Evolutionary conservation across 2,329 filamentous ascomycete genomes (phyloP), one percentile per base, ranked within the genome.

Genomic region (Alternaria infectoria): DNA sequence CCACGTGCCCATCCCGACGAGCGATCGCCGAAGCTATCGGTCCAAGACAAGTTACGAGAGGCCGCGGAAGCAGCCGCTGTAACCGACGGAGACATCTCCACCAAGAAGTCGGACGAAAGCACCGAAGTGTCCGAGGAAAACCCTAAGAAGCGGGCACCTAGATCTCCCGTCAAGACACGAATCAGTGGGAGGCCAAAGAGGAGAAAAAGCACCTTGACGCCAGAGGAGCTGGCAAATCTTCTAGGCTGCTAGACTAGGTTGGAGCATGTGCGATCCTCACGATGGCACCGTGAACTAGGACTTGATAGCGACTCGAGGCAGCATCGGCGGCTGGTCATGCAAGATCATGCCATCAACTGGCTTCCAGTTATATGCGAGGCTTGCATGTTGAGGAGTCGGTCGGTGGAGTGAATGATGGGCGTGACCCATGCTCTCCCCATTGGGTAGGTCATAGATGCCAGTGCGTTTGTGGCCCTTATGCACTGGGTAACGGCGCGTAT

Each of bases 131-230:
- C 56, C 26, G 58, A 67, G 32, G 70, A 70, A 21, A 68, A 64
- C 57, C 67, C 68, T 50, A 69, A 70, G 61, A 73, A 66, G 50
- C 72, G 73, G 32, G 64, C 66, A 17, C 68, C 68, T 57, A 72
- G 70, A 54, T 79, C 70, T 57, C 70, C 79, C 36, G 73, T 75
- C 32, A 80, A 77, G 71, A 82, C 87, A 83, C 72, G 83, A 79
- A 77, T 86, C 81, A 75, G 83, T 78, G 72, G 88, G 76, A 77
- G 90, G 82, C 81, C 88, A 3, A 90, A 86, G 63, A 83, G 91
- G 74, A 85, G 91, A 74, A 86, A 92, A 76, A 93, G 90, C 73
- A 94, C 91, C 19, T 81, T 95, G 30, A 93, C 87, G 71, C 89
- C 90, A 4, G 90, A 90, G 84, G 92, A 95, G 79, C 80, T 94